Evolutionary conservation across 2,329 filamentous ascomycete species (phyloP), one percentile per base, ranked within the genome.

Genomic region (Arthrocladium fulminans): DNA sequence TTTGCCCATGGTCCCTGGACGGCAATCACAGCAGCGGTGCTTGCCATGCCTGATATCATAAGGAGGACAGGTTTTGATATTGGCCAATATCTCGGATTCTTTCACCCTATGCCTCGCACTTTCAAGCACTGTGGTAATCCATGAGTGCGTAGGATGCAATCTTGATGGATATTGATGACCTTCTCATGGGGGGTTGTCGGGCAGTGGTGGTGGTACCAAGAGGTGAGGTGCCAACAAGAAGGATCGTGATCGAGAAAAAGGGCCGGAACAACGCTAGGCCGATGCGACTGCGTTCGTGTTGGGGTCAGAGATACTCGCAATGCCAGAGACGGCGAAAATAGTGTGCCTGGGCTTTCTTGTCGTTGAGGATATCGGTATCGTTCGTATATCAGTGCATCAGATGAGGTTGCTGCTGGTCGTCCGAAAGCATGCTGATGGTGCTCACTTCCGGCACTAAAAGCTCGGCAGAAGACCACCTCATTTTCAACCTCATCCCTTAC

Each of bases 11-110:
- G 23, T 24, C 15, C 9, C 30, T 47, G 44, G 15, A 47, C 34
- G 23, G 44, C 44, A 17, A 47, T 39, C 20, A 24, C 39, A 24
- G 20, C 34, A 47, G 32, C 44, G 10, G 34, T 38, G 32, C 34
- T 38, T 39, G 44, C 34, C 44, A 47, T 47, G 44, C 17, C 23
- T 32, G 45, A 42, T 48, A 48, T 42, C 45, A 42, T 39, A 47
- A 47, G 44, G 35, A 34, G 29, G 13, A 38, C 41, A 8, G 24
- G 23, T 4, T 35, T 42, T 48, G 37, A 48, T 48, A 42, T 41
- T 32, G 45, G n/a, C 17, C 22, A 22, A 25, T 48, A 6, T 48
- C 22, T 24, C 37, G 13, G 25, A 25, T 25, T 9, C 10, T 19
- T 27, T 27, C 23, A 12, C 13, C 44, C 27, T 19, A 8, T 13